phyloP scores from a whole-genome alignment of 257 asterid genomes.

The Solanum okadae region DNA sequence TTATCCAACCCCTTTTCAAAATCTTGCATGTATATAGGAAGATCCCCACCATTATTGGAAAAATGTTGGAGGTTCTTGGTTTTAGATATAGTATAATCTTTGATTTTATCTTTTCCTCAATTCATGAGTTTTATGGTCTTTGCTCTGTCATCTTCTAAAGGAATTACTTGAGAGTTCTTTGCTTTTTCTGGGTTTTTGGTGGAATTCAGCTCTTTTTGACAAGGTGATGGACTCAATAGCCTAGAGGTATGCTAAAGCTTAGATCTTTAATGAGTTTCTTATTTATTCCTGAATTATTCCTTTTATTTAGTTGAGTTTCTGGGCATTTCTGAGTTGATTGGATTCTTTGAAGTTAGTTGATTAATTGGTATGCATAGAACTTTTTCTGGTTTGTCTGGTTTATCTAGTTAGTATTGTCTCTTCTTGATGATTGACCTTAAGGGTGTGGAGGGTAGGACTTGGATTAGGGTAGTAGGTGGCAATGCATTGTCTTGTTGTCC shows the following conservation, averaged over 20 bases:
- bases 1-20: constrained; percentile 1
- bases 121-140: constrained; percentile 24
- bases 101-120: not conserved
- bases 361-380: not conserved
- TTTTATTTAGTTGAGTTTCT: constrained; percentile 4
- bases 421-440: constrained; percentile 2
- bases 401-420: constrained; percentile 19
- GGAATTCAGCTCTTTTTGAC: constrained; percentile 1
- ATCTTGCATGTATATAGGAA: constrained; percentile 25
- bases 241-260: constrained; percentile 39
- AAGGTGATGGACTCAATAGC: constrained; percentile 15
- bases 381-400: not conserved
- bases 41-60: constrained; percentile 19
- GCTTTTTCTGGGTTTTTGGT: constrained; percentile 7
- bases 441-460: not conserved
- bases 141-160: constrained; percentile 39
- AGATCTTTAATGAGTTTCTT: not conserved
- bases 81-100: not conserved
- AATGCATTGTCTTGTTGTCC: not conserved
- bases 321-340: constrained; percentile 13
- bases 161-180: constrained; percentile 33
- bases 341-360: not conserved
- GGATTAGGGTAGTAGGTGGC: not conserved
- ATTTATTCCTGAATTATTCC: constrained; percentile 5
- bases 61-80: constrained; percentile 6